Evolutionary conservation across 495 filamentous ascomycete species (phyloP), one percentile per base, ranked within the genome.

Genomic region (Penicillium crystallinum): DNA sequence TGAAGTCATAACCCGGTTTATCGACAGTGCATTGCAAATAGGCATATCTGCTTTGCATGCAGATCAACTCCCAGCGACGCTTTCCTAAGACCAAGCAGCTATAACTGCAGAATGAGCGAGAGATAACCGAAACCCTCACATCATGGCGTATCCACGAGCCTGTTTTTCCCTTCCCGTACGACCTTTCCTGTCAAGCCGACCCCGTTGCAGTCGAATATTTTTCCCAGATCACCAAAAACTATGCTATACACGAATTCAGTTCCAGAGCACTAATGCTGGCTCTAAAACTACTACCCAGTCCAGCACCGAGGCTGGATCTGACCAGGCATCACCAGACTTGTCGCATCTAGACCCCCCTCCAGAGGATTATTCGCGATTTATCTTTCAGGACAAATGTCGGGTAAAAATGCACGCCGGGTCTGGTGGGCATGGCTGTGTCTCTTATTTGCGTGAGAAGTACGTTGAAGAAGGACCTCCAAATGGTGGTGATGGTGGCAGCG

Each of bases 381-480:
- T 85, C 27, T 98, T 98, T 61, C 81, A 88, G 55, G 93, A 98
- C 68, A 86, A 88, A 62, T 91, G 91, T 48, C 78, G 81, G 30
- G 65, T 97, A 7, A 86, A 79, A 6, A 62, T 96, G 21, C 74
- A 86, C 51, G 84, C 91, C 7, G 93, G 93, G 5, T 58, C 76
- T 21, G 93, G 93, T 14, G 93, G 93, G 0, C 79, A 96, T 58
- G 93, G 93, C 44, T 98, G 93, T 63, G 86, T 96, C 44, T 91
- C 93, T 0, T 98, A 95, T 66, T 74, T 95, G 33, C 83, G 91
- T 2, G 93, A 98, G 58, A 91, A 91, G 52, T 97, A 82, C 66
- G 76, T 96, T 19, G 78, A 83, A 40, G 79, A 90, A 47, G 93
- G 93, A 0, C 92, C 92, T n/a, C 77, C 93, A n/a, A 97, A 97